Evolutionary conservation across 129 eudicot species (phyloP).

Genomic region (Tanacetum coccineum): DNA sequence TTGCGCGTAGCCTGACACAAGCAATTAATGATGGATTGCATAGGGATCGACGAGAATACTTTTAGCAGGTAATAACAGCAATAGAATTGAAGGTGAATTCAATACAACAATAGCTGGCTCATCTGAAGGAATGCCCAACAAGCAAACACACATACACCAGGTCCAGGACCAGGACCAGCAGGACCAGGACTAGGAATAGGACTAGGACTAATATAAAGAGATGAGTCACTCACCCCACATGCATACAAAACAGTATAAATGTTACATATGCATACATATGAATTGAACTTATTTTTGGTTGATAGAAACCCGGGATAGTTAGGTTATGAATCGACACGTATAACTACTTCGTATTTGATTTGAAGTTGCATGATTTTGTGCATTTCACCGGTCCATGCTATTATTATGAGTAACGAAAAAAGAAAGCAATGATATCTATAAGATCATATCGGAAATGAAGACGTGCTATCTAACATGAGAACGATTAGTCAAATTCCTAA

Average conservation of each 20-base stretch:
- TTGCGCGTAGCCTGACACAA: too few species aligned
- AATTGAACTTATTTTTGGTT: neutral
- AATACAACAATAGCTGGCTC: constrained; percentile 20
- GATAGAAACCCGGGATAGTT: constrained; percentile 1
- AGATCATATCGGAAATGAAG: neutral
- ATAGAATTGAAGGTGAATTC: neutral
- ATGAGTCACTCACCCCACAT: constrained; percentile 21
- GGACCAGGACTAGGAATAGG: constrained; percentile 17
- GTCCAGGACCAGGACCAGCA: constrained; percentile 24
- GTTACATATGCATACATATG: neutral
- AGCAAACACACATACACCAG: neutral
- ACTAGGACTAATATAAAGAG: constrained; percentile 8
- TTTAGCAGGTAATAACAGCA: neutral
- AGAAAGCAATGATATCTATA: neutral
- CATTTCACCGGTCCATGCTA: neutral
- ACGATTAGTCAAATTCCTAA: constrained; percentile 6
- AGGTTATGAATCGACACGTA: neutral
- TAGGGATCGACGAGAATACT: constrained; percentile 9
- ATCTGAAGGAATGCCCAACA: constrained; percentile 9
- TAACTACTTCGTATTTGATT: neutral
- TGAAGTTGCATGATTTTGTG: neutral
- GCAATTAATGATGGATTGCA: neutral
- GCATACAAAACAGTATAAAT: constrained; percentile 13
- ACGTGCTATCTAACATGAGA: constrained; percentile 15
- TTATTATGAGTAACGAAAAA: neutral